Percentiles rank a stretch among this genome's conserved stretches.
Evolutionary conservation across 208 protist species (phyloP).

Genomic region (Leishmania major): DNA sequence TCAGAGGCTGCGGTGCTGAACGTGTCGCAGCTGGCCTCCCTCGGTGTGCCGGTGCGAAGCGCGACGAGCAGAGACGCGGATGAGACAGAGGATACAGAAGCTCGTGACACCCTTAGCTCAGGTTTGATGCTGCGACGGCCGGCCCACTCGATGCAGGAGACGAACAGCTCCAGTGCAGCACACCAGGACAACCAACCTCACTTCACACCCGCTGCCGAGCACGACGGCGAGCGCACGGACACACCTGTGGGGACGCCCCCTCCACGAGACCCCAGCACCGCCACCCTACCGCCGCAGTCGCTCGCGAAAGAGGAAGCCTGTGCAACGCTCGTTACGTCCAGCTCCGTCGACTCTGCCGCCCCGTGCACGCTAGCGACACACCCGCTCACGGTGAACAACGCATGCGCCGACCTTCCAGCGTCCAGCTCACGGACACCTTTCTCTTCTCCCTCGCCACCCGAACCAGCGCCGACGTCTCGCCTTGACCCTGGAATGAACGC

Average conservation of each 20-base stretch:
- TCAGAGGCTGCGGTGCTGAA: neutral
- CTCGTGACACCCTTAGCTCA: neutral
- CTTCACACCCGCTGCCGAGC: neutral
- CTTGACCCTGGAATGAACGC: neutral
- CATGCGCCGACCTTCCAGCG: neutral
- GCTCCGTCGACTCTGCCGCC: neutral
- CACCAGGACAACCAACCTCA: neutral
- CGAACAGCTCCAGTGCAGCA: neutral
- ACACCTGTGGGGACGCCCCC: neutral
- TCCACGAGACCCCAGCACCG: neutral
- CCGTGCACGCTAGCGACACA: neutral
- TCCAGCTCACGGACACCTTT: too few species aligned
- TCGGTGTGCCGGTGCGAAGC: constrained; percentile 8
- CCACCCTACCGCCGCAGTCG: neutral
- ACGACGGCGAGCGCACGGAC: neutral
- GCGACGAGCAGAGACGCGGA: neutral
- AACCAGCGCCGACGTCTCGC: neutral
- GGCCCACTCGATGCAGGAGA: neutral
- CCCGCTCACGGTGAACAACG: neutral
- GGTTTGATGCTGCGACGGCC: neutral
- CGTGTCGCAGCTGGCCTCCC: constrained; percentile 4
- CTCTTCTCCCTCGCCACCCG: neutral
- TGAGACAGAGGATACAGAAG: neutral
- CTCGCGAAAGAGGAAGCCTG: neutral
- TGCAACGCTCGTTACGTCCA: neutral